Evolutionary conservation across 176 grass and related monocot genomes (phyloP), one percentile per base, ranked within the genome.

Genomic region (Thinopyrum elongatum): DNA sequence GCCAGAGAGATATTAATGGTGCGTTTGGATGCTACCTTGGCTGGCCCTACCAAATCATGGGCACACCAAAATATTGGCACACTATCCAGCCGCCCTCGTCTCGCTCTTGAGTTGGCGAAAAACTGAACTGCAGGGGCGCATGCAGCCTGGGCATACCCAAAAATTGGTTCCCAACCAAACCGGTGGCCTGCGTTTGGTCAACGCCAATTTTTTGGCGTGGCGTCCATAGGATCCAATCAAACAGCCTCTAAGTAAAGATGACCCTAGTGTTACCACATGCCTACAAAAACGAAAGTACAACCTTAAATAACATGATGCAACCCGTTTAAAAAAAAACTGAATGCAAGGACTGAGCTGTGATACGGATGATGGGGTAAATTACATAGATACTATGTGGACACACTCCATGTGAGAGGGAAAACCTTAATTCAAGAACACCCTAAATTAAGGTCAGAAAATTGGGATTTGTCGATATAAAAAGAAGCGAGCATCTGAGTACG

Each of bases 401-500:
- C 89, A 92, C 67, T 98, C 95, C 66, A 85, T 78, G 36, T 95
- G 91, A 42, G 91, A 86, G 78, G 93, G 89, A 90, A 98, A 93
- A 88, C 86, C 91, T 95, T 98, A 85, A 89, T 93, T 95, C 79
- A 94, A 90, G 76, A 94, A 98, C 79, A 98, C 83, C 95, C 93
- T 95, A 93, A 87, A 78, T 88, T 91, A 87, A 90, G 85, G 79
- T 75, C 86, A 95, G 90, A 77, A 88, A 81, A 35, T 83, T 70
- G 47, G 78, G 65, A 70, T 79, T 86, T 75, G 28, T 77, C 83
- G 77, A 89, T 66, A 84, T 47, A 73, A 84, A 86, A 90, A 77
- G 34, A 87, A 73, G 19, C 61, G 21, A 12, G 67, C 36, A 30
- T 30, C 9, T 12, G 46, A 76, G 46, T 72, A 89, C 69, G 66